phyloP scores from a whole-genome alignment of 768 basidiomycete species.

The Gloeopeniophorella convolvens region DNA sequence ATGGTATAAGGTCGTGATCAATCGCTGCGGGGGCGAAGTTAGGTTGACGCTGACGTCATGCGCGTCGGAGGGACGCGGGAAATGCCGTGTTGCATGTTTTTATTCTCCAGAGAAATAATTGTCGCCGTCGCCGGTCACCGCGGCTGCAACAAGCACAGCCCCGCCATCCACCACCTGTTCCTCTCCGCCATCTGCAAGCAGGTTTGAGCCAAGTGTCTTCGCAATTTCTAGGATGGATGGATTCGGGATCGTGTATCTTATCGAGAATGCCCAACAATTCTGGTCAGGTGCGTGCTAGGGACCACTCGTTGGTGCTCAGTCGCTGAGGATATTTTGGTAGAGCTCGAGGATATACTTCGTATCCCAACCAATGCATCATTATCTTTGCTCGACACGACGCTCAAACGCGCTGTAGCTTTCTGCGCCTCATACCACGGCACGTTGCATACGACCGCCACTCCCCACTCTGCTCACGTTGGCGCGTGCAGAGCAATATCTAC shows the following conservation, averaged over 20 bases:
- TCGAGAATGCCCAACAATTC: conserved; percentile 81
- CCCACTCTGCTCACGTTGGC: neutral
- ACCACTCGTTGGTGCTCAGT: conserved; percentile 3
- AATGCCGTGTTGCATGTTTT: neutral
- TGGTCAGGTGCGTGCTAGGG: conserved; percentile 65
- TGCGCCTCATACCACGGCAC: conserved; percentile 84
- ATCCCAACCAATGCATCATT: conserved; percentile 64
- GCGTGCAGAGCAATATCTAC: conserved; percentile 70
- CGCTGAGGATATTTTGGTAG: conserved; percentile 34
- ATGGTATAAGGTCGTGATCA: no score
- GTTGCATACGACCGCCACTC: conserved; percentile 22
- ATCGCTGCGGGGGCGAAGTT: neutral
- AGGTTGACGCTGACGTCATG: neutral
- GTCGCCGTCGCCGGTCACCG: neutral
- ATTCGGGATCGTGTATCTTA: conserved; percentile 75
- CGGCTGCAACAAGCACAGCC: neutral
- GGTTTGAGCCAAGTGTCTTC: neutral
- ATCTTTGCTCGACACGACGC: conserved; percentile 66
- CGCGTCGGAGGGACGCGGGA: neutral
- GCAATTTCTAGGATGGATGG: conserved; percentile 43
- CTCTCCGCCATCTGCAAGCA: neutral
- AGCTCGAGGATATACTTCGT: conserved; percentile 78
- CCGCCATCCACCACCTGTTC: neutral
- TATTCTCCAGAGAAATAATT: neutral
- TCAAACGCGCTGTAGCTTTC: conserved; percentile 70